These are phyloP conservation scores for Prunus mira DNA, from an alignment of 306 rosid species.

Conservation along the genomic window DNA sequence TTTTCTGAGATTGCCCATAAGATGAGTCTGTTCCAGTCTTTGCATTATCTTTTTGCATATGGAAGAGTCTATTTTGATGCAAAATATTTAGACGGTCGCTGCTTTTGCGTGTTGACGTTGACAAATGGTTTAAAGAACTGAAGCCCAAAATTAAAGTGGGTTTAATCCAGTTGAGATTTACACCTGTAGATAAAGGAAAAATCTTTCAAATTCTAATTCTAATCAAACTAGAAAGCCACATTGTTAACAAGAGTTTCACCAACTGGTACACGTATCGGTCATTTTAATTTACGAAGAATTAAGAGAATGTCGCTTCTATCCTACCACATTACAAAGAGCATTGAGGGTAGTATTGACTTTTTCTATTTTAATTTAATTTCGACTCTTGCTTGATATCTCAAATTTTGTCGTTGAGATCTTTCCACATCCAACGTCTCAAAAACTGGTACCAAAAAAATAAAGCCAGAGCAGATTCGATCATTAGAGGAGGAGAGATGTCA, in stretches of 20 bases:
- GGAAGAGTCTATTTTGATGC: conserved; percentile 32
- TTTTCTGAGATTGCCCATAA: conserved; percentile 49
- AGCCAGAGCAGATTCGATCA: not conserved
- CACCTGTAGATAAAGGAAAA: conserved; percentile 41
- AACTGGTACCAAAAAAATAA: not conserved
- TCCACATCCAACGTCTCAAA: not conserved
- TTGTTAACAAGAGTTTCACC: not conserved
- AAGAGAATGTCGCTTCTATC: not conserved
- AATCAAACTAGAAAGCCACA: not conserved
- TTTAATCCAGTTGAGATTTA: conserved; percentile 45
- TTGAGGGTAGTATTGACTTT: not conserved
- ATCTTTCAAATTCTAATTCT: not conserved
- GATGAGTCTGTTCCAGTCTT: not conserved
- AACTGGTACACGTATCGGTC: too few species aligned
- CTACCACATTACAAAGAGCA: too few species aligned
- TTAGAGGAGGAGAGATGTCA: conserved; percentile 47
- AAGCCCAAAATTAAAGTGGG: conserved; percentile 12
- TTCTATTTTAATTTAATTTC: too few species aligned
- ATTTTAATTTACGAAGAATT: too few species aligned
- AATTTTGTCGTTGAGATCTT: too few species aligned
- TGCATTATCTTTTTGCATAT: conserved; percentile 3
- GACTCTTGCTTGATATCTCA: too few species aligned
- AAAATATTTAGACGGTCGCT: conserved; percentile 39
- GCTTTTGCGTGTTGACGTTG: too few species aligned
- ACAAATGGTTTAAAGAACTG: not conserved